These are phyloP conservation scores for Sugiyamaella boreocaroliniensis DNA, from an alignment of 805 yeast genomes.

Conservation along the genomic window DNA sequence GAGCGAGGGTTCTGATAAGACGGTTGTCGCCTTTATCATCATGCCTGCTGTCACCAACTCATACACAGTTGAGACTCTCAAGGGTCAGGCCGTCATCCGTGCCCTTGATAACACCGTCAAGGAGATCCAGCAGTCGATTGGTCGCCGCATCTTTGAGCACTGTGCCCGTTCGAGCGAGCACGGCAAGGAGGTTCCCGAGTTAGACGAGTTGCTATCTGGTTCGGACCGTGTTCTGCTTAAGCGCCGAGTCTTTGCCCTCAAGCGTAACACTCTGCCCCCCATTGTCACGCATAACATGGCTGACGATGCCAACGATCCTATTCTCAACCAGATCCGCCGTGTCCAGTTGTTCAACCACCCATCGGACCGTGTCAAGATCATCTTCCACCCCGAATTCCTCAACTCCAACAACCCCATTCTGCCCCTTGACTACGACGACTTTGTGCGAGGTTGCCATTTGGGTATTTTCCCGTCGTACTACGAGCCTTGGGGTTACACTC, in stretches of 20 bases:
- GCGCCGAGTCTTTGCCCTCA: constrained; percentile 87
- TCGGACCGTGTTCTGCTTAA: constrained; percentile 84
- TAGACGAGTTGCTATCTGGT: constrained; percentile 77
- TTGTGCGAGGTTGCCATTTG: constrained; percentile 94
- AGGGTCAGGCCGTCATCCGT: constrained; percentile 92
- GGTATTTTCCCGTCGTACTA: constrained; percentile 98
- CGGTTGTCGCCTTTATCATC: constrained; percentile 93
- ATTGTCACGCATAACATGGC: constrained; percentile 95
- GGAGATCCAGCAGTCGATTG: constrained; percentile 82
- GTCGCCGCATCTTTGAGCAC: constrained; percentile 81
- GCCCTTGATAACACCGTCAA: constrained; percentile 83
- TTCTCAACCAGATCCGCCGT: constrained; percentile 82
- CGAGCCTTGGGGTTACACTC: constrained; percentile 99
- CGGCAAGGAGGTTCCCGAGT: constrained; percentile 62
- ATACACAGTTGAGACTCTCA: constrained; percentile 89
- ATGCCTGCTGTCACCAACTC: constrained; percentile 97
- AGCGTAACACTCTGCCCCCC: constrained; percentile 85
- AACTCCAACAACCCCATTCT: constrained; percentile 91
- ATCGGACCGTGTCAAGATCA: constrained; percentile 85
- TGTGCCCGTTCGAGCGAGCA: constrained; percentile 57
- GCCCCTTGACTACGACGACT: constrained; percentile 92
- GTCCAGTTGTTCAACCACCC: constrained; percentile 87
- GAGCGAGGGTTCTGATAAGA: constrained; percentile 73
- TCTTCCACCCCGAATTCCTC: constrained; percentile 95
- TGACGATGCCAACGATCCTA: constrained; percentile 87